phyloP scores from a whole-genome alignment of 495 filamentous ascomycete genomes.

The Xylaria curta region DNA sequence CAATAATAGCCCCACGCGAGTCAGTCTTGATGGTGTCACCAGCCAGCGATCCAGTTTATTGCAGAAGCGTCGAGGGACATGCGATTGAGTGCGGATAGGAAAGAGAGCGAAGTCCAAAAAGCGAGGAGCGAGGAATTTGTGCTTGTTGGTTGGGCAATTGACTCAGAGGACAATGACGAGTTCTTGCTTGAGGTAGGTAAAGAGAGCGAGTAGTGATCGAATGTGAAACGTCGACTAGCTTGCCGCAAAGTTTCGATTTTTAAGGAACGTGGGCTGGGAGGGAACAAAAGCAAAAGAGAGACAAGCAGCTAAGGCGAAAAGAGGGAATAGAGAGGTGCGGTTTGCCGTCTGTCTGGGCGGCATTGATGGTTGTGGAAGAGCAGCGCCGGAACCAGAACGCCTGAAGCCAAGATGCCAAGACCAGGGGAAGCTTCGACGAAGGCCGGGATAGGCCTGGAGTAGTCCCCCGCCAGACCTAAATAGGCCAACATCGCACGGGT shows the following conservation, averaged over 20 bases:
- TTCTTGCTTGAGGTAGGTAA: neutral
- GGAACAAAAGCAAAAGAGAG: constrained; percentile 1
- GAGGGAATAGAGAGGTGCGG: neutral
- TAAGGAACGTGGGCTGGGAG: neutral
- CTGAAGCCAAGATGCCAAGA: neutral
- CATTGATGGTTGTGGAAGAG: neutral
- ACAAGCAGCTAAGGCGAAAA: neutral
- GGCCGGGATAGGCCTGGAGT: neutral
- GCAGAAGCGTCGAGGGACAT: neutral
- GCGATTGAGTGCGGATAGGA: neutral
- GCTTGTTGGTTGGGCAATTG: neutral
- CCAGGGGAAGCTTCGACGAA: constrained; percentile 6
- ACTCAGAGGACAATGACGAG: neutral
- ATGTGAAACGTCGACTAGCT: constrained; percentile 21
- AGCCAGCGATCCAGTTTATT: neutral
- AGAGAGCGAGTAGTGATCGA: constrained; percentile 3
- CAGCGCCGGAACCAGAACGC: constrained; percentile 12
- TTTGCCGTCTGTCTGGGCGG: neutral
- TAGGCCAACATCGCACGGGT: neutral
- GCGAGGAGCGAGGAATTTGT: constrained; percentile 9
- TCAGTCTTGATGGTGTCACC: neutral
- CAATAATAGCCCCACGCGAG: neutral
- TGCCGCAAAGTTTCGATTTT: neutral
- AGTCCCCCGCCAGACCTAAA: neutral
- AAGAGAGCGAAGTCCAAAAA: constrained; percentile 5